Conservation (phyloP, 1,284 basidiomycete species). For the Puccinia novopanici region DNA sequence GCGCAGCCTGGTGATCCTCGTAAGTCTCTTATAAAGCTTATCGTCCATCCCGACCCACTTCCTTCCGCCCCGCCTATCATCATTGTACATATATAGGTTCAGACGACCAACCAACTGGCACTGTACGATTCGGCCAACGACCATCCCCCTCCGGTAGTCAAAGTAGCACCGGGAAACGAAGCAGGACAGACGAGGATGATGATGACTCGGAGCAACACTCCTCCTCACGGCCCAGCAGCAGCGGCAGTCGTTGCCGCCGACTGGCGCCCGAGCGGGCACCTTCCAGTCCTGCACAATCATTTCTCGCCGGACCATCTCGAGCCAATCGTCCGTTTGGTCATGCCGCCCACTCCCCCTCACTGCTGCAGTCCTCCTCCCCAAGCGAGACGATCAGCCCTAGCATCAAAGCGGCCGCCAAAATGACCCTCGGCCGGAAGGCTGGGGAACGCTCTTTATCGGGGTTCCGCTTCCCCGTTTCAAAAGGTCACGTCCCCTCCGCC, state of each 20-base stretch:
- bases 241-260: slow-evolving; percentile 4
- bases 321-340: not conserved
- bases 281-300: not conserved
- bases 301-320: not conserved
- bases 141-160: slow-evolving; percentile 32
- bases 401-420: slow-evolving; percentile 37
- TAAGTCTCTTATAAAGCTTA: too few species aligned
- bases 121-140: not conserved
- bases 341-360: not conserved
- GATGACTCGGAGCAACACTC: not conserved
- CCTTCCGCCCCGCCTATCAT: too few species aligned
- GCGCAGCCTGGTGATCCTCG: too few species aligned
- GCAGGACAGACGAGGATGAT: slow-evolving; percentile 43
- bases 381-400: slow-evolving; percentile 36
- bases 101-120: not conserved
- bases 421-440: slow-evolving; percentile 46
- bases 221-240: slow-evolving; percentile 3
- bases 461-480: slow-evolving; percentile 34
- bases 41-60: too few species aligned
- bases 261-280: not conserved
- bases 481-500: slow-evolving; percentile 6
- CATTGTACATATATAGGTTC: not conserved
- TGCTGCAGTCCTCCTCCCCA: slow-evolving; percentile 24
- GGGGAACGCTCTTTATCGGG: slow-evolving; percentile 43
- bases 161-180: slow-evolving; percentile 47